Evolutionary conservation across 2,329 filamentous ascomycete species (phyloP), one percentile per base, ranked within the genome.

Genomic region (Xylaria sp.): DNA sequence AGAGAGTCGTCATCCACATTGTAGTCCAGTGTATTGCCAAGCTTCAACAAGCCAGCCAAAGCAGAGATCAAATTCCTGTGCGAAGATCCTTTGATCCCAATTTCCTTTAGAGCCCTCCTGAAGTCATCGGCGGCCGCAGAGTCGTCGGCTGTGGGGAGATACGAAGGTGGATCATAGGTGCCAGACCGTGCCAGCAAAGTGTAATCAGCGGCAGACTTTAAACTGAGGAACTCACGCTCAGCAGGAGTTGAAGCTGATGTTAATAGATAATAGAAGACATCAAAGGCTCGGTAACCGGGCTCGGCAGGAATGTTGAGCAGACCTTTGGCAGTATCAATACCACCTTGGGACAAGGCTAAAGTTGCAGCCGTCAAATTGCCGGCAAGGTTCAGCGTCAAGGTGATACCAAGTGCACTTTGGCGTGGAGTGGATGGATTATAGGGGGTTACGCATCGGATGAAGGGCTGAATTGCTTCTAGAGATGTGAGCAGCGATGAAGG

Each of bases 181-280:
- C 90, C 91, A 1, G 95, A 97, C 74, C 90, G 91, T 70, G 92
- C 90, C 21, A 99, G 85, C 1, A 99, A 84, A 5, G 89, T 82
- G 79, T 98, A 99, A 51, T 88, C 86, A 3, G 92, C 91, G 2
- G 93, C 88, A 9, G 90, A 85, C 81, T 93, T 92, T 35, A 99
- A 86, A 29, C 92, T 90, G 16, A 99, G 83, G 69, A 94, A 97
- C 78, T 98, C 95, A 65, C 93, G 87, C 82, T 99, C 96, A 1
- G 93, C 91, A 3, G 92, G 90, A 0, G 93, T 96, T 0, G 96
- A 97, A 0, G 93, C 92, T n/a, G 92, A 94, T 0, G 94, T 97
- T 50, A 98, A 86, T 0, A 99, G 88, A 76, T 98, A 98, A 82
- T 99, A 98, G 78, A 99, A 98, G 59, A 97, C 96, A 77, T 99